Evolutionary conservation across 2,329 filamentous ascomycete species (phyloP).

Genomic region (Malbranchea zuffiana): DNA sequence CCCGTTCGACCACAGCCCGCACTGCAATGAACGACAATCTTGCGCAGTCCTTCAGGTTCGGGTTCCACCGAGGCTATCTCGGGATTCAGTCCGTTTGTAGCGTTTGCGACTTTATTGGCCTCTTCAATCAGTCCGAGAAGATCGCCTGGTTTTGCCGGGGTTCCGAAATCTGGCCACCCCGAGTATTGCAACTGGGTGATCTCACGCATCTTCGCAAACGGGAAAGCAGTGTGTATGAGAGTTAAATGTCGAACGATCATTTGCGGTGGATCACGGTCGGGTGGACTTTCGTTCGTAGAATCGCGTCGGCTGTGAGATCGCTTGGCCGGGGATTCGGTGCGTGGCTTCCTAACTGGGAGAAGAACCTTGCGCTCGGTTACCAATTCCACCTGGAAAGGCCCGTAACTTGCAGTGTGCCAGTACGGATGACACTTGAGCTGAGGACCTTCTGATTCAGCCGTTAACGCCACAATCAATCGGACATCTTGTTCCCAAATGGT

Average conservation of each 20-base stretch:
- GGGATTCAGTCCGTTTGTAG: slow-evolving; percentile 20
- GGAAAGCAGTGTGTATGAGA: slow-evolving; percentile 61
- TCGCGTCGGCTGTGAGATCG: slow-evolving; percentile 29
- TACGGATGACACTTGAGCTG: slow-evolving; percentile 93
- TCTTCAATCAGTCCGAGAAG: slow-evolving; percentile 83
- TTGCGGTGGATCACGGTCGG: slow-evolving; percentile 50
- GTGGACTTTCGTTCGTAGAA: neutral
- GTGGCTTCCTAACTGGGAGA: slow-evolving; percentile 44
- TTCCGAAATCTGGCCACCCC: slow-evolving; percentile 95
- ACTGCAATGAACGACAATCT: slow-evolving; percentile 87
- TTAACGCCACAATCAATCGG: slow-evolving; percentile 90
- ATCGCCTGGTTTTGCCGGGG: slow-evolving; percentile 77
- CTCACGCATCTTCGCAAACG: slow-evolving; percentile 78
- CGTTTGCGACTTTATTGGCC: slow-evolving; percentile 55
- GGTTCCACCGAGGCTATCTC: slow-evolving; percentile 50
- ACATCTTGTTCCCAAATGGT: slow-evolving; percentile 96
- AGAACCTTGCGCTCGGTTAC: slow-evolving; percentile 75
- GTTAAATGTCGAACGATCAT: slow-evolving; percentile 82
- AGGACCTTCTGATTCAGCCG: slow-evolving; percentile 83
- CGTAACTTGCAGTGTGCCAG: slow-evolving; percentile 73
- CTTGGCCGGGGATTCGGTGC: slow-evolving; percentile 21
- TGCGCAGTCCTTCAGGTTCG: slow-evolving; percentile 45
- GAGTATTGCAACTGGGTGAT: slow-evolving; percentile 92
- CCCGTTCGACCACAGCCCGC: slow-evolving; percentile 93
- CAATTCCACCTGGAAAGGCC: slow-evolving; percentile 60